Percentiles rank a stretch among this genome's conserved stretches.
phyloP scores from a whole-genome alignment of 495 filamentous ascomycete species.

The Penicillium egyptiacum region DNA sequence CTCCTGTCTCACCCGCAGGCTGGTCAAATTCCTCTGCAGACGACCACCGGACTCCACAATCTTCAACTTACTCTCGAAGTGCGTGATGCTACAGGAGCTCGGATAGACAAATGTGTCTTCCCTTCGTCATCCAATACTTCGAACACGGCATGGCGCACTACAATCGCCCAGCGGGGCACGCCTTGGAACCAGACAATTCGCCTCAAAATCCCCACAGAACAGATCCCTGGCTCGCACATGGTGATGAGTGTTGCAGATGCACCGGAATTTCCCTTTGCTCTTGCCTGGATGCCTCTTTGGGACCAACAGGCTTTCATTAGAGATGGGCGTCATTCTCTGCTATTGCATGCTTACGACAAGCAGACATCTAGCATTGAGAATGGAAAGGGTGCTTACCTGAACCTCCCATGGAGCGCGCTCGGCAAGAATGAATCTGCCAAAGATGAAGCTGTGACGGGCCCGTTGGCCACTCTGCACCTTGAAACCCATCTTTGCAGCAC shows the following conservation, averaged over 20 bases:
- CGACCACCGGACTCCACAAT: slow-evolving; percentile 62
- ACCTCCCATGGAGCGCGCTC: slow-evolving; percentile 72
- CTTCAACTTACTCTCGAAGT: slow-evolving; percentile 90
- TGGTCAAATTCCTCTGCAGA: slow-evolving; percentile 68
- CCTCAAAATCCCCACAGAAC: slow-evolving; percentile 73
- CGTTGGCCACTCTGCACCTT: slow-evolving; percentile 70
- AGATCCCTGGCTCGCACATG: slow-evolving; percentile 81
- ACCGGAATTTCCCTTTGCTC: slow-evolving; percentile 81
- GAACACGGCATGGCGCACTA: slow-evolving; percentile 83
- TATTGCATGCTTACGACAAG: slow-evolving; percentile 90
- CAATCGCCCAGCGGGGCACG: slow-evolving; percentile 72
- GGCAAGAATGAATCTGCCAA: slow-evolving; percentile 64
- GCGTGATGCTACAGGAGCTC: slow-evolving; percentile 70
- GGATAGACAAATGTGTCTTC: slow-evolving; percentile 83
- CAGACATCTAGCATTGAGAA: slow-evolving; percentile 62
- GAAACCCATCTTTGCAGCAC: slow-evolving; percentile 95
- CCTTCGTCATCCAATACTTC: slow-evolving; percentile 74
- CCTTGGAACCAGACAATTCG: slow-evolving; percentile 86
- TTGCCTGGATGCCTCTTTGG: slow-evolving; percentile 94
- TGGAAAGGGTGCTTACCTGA: slow-evolving; percentile 78
- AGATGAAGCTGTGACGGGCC: slow-evolving; percentile 72
- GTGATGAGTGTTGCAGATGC: slow-evolving; percentile 86
- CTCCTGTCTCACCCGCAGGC: slow-evolving; percentile 76
- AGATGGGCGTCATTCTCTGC: slow-evolving; percentile 77
- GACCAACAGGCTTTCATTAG: slow-evolving; percentile 85